phyloP scores from a whole-genome alignment of 192 early-diverging fungal species.

The Backusella luteola region DNA sequence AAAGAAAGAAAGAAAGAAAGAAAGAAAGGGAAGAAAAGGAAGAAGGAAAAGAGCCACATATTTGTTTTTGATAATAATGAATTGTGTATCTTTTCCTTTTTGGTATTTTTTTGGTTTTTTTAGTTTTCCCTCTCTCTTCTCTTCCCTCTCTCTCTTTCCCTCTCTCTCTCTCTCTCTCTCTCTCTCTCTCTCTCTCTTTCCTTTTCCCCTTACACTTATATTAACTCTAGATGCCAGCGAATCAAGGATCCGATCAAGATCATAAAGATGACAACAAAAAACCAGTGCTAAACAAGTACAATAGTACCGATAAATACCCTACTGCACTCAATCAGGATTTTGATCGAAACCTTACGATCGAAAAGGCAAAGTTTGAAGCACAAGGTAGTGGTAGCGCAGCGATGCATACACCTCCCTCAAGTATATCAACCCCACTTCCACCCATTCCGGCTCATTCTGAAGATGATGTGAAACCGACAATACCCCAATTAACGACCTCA shows the following conservation, averaged over 20 bases:
- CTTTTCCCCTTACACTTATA: not conserved
- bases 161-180: not conserved
- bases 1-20: not conserved
- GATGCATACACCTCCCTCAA: not conserved
- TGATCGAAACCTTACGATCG: conserved; percentile 35
- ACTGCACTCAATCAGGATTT: conserved; percentile 10
- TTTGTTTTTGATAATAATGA: not conserved
- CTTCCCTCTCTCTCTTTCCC: not conserved
- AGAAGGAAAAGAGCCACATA: not conserved
- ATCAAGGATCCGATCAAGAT: conserved; percentile 6
- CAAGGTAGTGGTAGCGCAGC: not conserved
- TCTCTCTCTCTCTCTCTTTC: not conserved
- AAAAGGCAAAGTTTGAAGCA: conserved; percentile 34
- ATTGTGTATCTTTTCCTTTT: conserved; percentile 1
- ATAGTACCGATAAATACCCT: conserved; percentile 27
- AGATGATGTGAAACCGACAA: not conserved
- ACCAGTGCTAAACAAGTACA: conserved; percentile 27
- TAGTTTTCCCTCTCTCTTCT: not conserved
- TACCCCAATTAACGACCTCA: conserved; percentile 11
- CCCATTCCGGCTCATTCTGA: not conserved
- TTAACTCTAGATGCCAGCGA: not conserved
- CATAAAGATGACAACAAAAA: conserved; percentile 3
- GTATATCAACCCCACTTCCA: not conserved
- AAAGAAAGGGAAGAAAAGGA: not conserved
- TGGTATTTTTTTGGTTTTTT: not conserved